Evolutionary conservation across 164 flowering plant genomes (phyloP), one percentile per base, ranked within the genome.

Genomic region (Houttuynia cordata): DNA sequence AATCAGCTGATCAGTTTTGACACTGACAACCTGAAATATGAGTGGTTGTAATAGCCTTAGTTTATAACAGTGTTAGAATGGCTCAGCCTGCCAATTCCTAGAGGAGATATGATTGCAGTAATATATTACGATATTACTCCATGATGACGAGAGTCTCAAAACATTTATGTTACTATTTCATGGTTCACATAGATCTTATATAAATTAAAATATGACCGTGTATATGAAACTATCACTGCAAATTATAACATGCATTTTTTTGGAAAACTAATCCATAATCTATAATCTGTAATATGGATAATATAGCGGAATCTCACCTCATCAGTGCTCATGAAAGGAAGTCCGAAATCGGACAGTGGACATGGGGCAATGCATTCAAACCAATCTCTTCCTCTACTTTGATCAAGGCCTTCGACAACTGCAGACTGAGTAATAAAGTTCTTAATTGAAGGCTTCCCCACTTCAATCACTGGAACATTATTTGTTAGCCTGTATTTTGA

Each of bases 401-500:
- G 64, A 53, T 81, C 80, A 54, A 89, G 94, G 53, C 96, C 94
- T 37, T 82, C 81, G 21, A 89, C 69, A 9, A 89, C 80, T 60
- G 96, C 97, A 14, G 92, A 86, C 66, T 93, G 98, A 63, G 98
- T 92, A 50, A 92, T 87, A 77, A 75, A 87, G 69, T 89, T 92
- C 71, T 73, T 81, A 20, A 89, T 69, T n/a, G 61, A 63, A 21
- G 97, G 83, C 19, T 68, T 56, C 4, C 90, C 96, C 13, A 71
- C 67, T 70, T 93, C 83, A 20, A 93, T 76, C 23, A 89, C 84
- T 4, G 98, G 98, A 23, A 93, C 94, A 68, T 80, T 93, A 68
- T 80, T 93, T 68, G 94, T 78, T 73, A 83, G 70, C 72, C 94
- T 75, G 51, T 93, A 89, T 62, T 89, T 89, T 37, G 97, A 89